Evolutionary conservation across 257 asterid genomes (phyloP).

Genomic region (Solanum raphanifolium): DNA sequence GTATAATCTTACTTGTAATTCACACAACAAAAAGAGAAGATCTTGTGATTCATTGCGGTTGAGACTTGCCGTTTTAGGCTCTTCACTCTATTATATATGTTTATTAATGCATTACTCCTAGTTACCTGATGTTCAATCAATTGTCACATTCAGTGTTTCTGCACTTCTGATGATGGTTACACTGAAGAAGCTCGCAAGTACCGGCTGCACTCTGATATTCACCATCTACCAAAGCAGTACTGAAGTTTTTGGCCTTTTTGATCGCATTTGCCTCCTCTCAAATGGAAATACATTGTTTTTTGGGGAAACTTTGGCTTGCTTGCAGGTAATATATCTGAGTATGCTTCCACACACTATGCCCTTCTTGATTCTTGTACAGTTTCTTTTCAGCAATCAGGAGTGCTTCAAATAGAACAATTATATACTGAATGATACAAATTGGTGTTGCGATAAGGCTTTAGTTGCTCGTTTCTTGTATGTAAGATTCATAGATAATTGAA

Average conservation of each 20-base stretch:
- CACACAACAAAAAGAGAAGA: not conserved
- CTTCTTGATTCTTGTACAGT: not conserved
- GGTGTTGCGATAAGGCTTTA: not conserved
- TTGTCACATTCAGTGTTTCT: conserved; percentile 60
- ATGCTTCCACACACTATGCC: not conserved
- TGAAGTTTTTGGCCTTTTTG: conserved; percentile 98
- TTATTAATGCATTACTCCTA: not conserved
- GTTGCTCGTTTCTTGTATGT: not conserved
- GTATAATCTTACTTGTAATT: not conserved
- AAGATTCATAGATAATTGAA: not conserved
- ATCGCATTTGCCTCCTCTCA: conserved; percentile 94
- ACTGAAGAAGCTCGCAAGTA: conserved; percentile 92
- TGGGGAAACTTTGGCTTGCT: conserved; percentile 96
- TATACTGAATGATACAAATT: not conserved
- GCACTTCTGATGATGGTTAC: conserved; percentile 99
- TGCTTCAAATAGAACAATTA: not conserved
- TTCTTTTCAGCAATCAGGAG: not conserved
- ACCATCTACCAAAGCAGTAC: conserved; percentile 97
- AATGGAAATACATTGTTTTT: conserved; percentile 96
- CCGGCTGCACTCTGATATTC: conserved; percentile 93
- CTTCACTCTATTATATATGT: not conserved
- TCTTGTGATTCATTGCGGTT: not conserved
- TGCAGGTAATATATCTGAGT: conserved; percentile 61
- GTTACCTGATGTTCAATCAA: conserved; percentile 1
- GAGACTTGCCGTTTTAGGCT: not conserved